Evolutionary conservation across 1,284 basidiomycete species (phyloP), one percentile per base, ranked within the genome.

Genomic region (Leccinum solheimii): DNA sequence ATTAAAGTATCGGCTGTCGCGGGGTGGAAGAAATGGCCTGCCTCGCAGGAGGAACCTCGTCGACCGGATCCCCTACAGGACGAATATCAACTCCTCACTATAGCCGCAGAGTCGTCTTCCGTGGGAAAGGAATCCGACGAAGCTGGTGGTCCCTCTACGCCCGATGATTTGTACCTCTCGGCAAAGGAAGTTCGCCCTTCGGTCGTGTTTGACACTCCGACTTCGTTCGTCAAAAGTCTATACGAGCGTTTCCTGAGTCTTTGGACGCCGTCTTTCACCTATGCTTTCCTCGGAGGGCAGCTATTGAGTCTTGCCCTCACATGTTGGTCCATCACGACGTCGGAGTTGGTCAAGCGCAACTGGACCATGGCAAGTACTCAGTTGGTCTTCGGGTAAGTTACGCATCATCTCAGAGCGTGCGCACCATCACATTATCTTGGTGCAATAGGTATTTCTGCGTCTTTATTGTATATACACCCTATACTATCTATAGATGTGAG

Each of bases 321-420:
- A 7, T 74, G 69, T 43, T 52, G 62, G 3, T 75, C 70, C 8
- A 86, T 92, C 19, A 86, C 86, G 55, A 93, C 90, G 1, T 89
- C 89, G 3, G 85, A 89, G 73, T 78, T 94, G 40, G 84, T 86
- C 10, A 79, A 74, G 23, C 77, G 88, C 51, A 83, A 85, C 68
- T 94, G 91, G 88, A 72, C 80, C 9, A 73, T 94, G 59, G 86
- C 92, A 2, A 88, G 90, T 10, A 92, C 91, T 0, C 92, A 94
- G 72, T 88, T 83, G 9, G 85, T 88, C 67, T 91, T 93, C 75
- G 71, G 89, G 90, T 92, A 69, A 74, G 87, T 81, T 19, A 21
- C 45, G n/a, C 9, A 8, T 51, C 56, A 27, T 45, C 2, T 50
- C 8, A 11, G 14, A 27, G 53, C 32, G 13, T 2, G 27, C 13